These are phyloP conservation scores for Phialophora macrospora DNA, from an alignment of 2,329 filamentous ascomycete genomes.

Conservation along the genomic window DNA sequence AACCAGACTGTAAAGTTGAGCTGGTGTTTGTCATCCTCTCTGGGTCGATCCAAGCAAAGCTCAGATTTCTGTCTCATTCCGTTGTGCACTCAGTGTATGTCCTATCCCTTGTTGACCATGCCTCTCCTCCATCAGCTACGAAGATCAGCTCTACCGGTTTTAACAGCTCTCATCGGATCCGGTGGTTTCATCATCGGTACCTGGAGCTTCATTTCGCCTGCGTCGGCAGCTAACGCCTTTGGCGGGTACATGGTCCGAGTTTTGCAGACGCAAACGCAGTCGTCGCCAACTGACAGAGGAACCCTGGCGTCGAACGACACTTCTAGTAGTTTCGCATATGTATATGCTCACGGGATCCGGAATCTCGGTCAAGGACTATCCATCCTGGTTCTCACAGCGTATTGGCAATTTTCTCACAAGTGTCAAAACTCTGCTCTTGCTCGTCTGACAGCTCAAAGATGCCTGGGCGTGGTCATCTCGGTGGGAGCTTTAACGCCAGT, in stretches of 20 bases:
- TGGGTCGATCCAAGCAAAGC: not conserved
- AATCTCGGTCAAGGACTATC: slow-evolving; percentile 29
- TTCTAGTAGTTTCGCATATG: slow-evolving; percentile 19
- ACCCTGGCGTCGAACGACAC: not conserved
- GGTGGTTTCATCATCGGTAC: slow-evolving; percentile 30
- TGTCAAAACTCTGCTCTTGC: slow-evolving; percentile 8
- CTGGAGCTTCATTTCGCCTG: slow-evolving; percentile 32
- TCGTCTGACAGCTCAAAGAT: slow-evolving; percentile 19
- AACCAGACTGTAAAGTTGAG: not conserved
- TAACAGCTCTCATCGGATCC: slow-evolving; percentile 28
- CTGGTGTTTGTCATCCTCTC: not conserved
- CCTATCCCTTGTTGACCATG: not conserved
- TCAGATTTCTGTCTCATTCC: not conserved
- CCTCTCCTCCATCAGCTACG: slow-evolving; percentile 1
- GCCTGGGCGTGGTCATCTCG: slow-evolving; percentile 33
- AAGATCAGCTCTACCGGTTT: slow-evolving; percentile 13
- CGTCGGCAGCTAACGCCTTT: slow-evolving; percentile 26
- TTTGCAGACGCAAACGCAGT: not conserved
- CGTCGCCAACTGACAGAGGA: not conserved
- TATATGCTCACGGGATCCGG: slow-evolving; percentile 31
- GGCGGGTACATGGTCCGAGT: slow-evolving; percentile 21
- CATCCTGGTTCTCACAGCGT: slow-evolving; percentile 26
- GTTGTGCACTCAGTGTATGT: not conserved
- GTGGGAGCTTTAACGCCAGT: slow-evolving; percentile 24
- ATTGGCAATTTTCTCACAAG: slow-evolving; percentile 29